Conservation (phyloP, 1,139 yeast species). For the Blastobotrys elegans region DNA sequence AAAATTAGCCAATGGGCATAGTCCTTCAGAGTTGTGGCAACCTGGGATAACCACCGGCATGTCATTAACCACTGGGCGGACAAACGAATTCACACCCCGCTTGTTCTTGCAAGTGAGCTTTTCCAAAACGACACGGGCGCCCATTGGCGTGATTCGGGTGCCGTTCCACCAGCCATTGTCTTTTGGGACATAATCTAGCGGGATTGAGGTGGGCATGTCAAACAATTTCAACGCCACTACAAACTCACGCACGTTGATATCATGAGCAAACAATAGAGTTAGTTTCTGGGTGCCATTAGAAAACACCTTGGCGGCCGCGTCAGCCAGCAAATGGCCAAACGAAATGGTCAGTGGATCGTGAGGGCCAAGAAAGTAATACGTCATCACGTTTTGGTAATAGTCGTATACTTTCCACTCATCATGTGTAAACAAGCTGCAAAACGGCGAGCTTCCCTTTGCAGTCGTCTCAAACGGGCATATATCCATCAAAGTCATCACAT, state of each 20-base stretch:
- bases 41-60: slow-evolving; percentile 49
- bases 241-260: slow-evolving; percentile 45
- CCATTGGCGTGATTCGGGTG: slow-evolving; percentile 49
- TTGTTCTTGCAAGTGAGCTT: slow-evolving; percentile 38
- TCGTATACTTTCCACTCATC: slow-evolving; percentile 45
- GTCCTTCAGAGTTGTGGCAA: slow-evolving; percentile 47
- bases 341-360: slow-evolving; percentile 39
- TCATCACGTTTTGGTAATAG: slow-evolving; percentile 42
- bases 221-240: slow-evolving; percentile 45
- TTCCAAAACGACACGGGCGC: slow-evolving; percentile 46
- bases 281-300: slow-evolving; percentile 30
- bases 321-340: slow-evolving; percentile 45
- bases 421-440: slow-evolving; percentile 48
- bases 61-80: slow-evolving; percentile 50
- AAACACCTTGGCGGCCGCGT: slow-evolving; percentile 46
- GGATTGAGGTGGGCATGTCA: neutral
- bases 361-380: slow-evolving; percentile 48
- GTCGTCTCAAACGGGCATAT: slow-evolving; percentile 50
- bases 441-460: slow-evolving; percentile 44
- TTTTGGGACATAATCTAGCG: slow-evolving; percentile 26
- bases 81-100: slow-evolving; percentile 35
- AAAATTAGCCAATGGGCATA: slow-evolving; percentile 31
- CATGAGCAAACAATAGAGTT: slow-evolving; percentile 45
- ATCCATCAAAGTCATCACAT: slow-evolving; percentile 24
- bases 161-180: slow-evolving; percentile 30